These are phyloP conservation scores for Sugiyamaella smithiae DNA, from an alignment of 805 yeast species.

Conservation along the genomic window DNA sequence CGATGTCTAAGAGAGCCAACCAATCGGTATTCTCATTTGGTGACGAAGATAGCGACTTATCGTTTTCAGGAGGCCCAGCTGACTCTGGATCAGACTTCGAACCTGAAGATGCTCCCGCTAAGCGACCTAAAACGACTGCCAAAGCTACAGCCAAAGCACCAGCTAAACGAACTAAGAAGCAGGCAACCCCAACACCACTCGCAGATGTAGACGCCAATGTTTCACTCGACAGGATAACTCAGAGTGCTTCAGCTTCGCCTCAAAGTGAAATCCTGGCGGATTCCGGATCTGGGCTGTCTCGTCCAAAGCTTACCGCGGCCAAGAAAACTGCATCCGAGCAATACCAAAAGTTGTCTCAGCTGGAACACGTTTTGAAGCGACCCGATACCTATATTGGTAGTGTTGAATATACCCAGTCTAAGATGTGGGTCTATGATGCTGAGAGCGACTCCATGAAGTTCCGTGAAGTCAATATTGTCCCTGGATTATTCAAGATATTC, in stretches of 20 bases:
- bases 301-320: slow-evolving; percentile 5
- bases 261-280: neutral
- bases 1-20: neutral
- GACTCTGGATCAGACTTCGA: slow-evolving; percentile 22
- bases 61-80: slow-evolving; percentile 7
- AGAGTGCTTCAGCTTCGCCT: neutral
- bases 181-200: slow-evolving; percentile 4
- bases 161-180: slow-evolving; percentile 12
- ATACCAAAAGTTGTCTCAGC: slow-evolving; percentile 90
- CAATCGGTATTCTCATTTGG: slow-evolving; percentile 1
- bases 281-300: slow-evolving; percentile 1
- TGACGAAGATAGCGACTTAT: slow-evolving; percentile 11
- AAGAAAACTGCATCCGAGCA: slow-evolving; percentile 53
- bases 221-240: neutral
- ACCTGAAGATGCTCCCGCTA: slow-evolving; percentile 5
- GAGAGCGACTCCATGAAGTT: slow-evolving; percentile 55
- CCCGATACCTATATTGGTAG: slow-evolving; percentile 99
- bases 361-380: slow-evolving; percentile 93
- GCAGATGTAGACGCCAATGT: neutral
- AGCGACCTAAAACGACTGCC: neutral
- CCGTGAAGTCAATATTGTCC: slow-evolving; percentile 71
- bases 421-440: slow-evolving; percentile 83
- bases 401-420: slow-evolving; percentile 72
- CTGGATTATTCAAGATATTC: slow-evolving; percentile 93
- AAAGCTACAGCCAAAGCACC: slow-evolving; percentile 11